phyloP scores from a whole-genome alignment of 2,329 filamentous ascomycete genomes.

The Apiospora saccharicola region DNA sequence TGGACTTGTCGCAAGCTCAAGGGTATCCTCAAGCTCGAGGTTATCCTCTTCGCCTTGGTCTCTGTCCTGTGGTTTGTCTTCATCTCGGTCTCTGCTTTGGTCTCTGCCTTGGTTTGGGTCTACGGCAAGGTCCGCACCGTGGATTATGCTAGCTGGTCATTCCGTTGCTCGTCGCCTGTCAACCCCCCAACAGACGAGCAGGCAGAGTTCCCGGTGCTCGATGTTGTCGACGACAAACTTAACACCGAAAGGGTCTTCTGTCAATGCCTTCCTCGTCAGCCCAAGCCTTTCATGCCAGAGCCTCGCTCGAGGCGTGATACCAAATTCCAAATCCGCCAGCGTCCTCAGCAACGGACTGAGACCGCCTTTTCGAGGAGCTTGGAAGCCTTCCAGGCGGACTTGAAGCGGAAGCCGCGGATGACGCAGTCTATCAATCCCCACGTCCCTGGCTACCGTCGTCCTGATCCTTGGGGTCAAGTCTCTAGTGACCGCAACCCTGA shows the following conservation, averaged over 20 bases:
- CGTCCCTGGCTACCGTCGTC: not conserved
- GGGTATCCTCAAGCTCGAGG: not conserved
- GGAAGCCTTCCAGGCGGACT: not conserved
- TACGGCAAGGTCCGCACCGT: not conserved
- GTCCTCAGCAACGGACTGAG: too few relatives aligned
- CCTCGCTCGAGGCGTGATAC: not conserved
- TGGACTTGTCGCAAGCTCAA: not conserved
- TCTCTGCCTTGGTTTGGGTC: not conserved
- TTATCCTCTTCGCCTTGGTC: not conserved
- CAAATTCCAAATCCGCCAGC: too few relatives aligned
- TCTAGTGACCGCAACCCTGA: not conserved
- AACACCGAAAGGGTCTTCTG: too few relatives aligned
- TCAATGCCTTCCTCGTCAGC: not conserved
- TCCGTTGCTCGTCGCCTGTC: slow-evolving; percentile 1
- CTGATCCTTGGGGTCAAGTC: too few relatives aligned
- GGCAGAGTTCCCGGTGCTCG: not conserved
- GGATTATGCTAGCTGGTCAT: not conserved
- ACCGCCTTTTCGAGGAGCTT: too few relatives aligned
- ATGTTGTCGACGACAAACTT: not conserved
- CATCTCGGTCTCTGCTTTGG: not conserved
- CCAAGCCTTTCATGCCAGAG: not conserved
- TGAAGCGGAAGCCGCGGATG: not conserved
- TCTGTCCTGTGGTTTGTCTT: not conserved
- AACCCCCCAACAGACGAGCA: slow-evolving; percentile 6
- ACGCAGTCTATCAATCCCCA: not conserved